Base-by-base conservation (phyloP, 1,284 basidiomycete species). In the Apiotrichum gamsii region DNA sequence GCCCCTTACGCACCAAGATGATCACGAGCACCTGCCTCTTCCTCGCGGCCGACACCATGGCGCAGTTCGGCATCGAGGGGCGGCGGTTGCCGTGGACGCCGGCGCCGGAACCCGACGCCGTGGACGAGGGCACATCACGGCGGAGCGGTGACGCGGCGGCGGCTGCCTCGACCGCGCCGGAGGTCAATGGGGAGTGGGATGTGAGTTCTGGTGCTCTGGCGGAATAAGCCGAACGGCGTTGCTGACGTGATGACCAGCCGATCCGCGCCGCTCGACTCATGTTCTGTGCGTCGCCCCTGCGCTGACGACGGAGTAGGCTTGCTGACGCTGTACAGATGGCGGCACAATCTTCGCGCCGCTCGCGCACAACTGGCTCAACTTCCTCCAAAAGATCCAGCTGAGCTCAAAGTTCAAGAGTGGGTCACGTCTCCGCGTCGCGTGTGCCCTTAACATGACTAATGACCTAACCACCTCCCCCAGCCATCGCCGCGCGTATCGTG, bases 31-130 rank as follows among this genome's bases (percentile, higher is more conserved):
- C 43, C 8, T 28, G 25, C 23, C 42, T 56, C 39, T 56, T 56
- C 40, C 19, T 47, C 4, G 10, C 52, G 14, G 54, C 51, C 28
- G 54, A 56, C 39, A 31, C 24, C 3, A 52, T 52, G 8, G 54
- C 54, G n/a, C 54, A 56, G 54, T 52, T 56, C 25, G 54, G 54
- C 10, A 51, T 56, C 20, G 54, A 56, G 51, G 54, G 54, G 3
- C 23, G 54, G 31, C 40, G 25, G 25, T 28, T 28, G 11, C 25
- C 25, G 25, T 28, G 25, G 25, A 42, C 21, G 18, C 33, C 21
- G 40, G 31, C 21, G 11, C 31, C 40, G 21, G 9, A 21, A 11
- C 40, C 31, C 31, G 31, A 42, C 14, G n/a, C 40, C 3, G 40
- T 21, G 21, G 18, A 24, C 21, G 31, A 42, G 40, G 40, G 33